Percentiles rank a stretch among this genome's conserved stretches.
phyloP scores from a whole-genome alignment of 352 stramenopile genomes.

The Phytophthora pisi region DNA sequence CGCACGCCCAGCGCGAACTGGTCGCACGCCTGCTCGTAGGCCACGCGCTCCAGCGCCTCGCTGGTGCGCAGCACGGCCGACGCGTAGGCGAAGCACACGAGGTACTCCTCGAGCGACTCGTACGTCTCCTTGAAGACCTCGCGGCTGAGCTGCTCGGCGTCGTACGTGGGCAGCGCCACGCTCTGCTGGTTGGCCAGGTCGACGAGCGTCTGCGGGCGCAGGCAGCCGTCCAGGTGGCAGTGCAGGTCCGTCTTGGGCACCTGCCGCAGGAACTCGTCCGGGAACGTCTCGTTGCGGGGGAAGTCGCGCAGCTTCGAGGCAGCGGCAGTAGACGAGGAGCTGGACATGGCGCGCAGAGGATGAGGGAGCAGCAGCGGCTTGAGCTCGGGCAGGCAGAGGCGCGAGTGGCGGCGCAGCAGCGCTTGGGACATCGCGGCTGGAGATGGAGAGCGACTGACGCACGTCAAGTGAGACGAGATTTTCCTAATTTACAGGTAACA shows the following conservation, averaged over 20 bases:
- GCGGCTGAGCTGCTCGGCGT: constrained; percentile 56
- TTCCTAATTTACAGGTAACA: no score
- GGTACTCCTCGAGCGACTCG: constrained; percentile 81
- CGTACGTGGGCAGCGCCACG: constrained; percentile 79
- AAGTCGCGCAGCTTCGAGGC: constrained; percentile 32
- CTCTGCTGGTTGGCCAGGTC: constrained; percentile 76
- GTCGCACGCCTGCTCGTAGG: constrained; percentile 87
- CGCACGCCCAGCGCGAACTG: constrained; percentile 78
- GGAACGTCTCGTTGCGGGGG: constrained; percentile 58
- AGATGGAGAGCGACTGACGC: not conserved
- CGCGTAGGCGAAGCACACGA: constrained; percentile 84
- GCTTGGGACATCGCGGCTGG: constrained; percentile 2
- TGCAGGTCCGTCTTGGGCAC: constrained; percentile 88
- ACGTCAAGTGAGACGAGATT: not conserved
- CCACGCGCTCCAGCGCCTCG: constrained; percentile 77
- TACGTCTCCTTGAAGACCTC: constrained; percentile 87
- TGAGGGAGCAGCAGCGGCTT: not conserved
- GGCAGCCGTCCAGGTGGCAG: constrained; percentile 86
- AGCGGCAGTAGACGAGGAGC: no score
- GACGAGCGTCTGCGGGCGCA: constrained; percentile 84
- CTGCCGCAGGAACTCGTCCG: constrained; percentile 73
- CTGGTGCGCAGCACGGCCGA: constrained; percentile 65
- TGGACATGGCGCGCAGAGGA: constrained; percentile 18
- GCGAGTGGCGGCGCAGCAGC: constrained; percentile 13
- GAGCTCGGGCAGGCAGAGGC: constrained; percentile 13